A percentile compares a stretch with the other conserved stretches of the same genome.
phyloP scores from a whole-genome alignment of 2,329 filamentous ascomycete genomes.

The Thielaviopsis euricoi region DNA sequence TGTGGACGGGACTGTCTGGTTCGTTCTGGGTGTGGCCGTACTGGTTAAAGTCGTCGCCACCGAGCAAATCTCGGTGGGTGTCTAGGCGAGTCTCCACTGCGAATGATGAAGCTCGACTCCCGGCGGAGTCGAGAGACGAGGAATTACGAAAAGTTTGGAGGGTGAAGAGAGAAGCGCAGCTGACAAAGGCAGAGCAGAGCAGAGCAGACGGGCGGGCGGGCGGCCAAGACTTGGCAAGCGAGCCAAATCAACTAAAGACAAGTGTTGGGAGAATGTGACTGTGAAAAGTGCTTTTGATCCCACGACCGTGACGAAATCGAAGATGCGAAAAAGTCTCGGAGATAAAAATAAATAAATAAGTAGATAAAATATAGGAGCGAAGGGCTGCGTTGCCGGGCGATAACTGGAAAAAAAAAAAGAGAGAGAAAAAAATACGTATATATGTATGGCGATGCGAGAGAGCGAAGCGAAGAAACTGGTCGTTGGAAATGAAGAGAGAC shows the following conservation, averaged over 20 bases:
- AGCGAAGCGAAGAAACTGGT: background rate
- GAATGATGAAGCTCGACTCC: slow-evolving; percentile 11
- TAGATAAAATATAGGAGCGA: background rate
- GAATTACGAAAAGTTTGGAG: background rate
- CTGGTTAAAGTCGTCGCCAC: slow-evolving; percentile 12
- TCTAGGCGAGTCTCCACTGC: slow-evolving; percentile 11
- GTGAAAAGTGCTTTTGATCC: background rate
- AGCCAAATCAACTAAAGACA: background rate
- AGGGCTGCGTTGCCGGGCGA: background rate
- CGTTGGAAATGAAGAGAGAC: no score
- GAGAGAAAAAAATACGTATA: no score
- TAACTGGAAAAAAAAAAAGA: slow-evolving; percentile 1
- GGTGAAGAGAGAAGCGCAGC: background rate
- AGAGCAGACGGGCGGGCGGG: background rate
- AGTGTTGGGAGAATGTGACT: background rate
- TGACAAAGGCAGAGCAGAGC: background rate
- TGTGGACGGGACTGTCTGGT: slow-evolving; percentile 11
- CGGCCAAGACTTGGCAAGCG: background rate
- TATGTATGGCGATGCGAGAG: background rate
- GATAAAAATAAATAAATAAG: background rate
- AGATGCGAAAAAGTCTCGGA: background rate
- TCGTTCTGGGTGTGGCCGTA: slow-evolving; percentile 11
- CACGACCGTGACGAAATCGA: background rate
- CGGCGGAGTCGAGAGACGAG: slow-evolving; percentile 8
- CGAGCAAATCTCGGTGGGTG: slow-evolving; percentile 12